Conservation (phyloP, 2,329 filamentous ascomycete genomes). For the Ilyonectria sp. region DNA sequence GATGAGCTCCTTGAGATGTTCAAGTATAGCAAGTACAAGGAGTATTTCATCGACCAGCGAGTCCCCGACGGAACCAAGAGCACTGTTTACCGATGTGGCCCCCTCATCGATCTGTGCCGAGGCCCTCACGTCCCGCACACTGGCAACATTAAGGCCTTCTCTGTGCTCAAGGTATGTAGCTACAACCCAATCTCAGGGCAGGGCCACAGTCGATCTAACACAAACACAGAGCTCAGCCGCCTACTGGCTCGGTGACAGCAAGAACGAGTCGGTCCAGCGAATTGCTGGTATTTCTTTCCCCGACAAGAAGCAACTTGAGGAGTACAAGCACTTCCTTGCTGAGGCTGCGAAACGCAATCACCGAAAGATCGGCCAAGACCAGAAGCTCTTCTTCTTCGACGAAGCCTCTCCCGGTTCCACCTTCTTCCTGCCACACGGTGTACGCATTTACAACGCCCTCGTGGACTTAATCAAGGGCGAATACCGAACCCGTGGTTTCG, state of each 20-base stretch:
- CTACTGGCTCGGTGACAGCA: conserved; percentile 94
- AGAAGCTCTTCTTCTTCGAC: conserved; percentile 98
- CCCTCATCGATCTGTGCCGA: conserved; percentile 94
- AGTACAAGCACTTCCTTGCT: conserved; percentile 95
- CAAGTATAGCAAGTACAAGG: conserved; percentile 97
- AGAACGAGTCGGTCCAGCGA: conserved; percentile 95
- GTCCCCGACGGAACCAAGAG: conserved; percentile 88
- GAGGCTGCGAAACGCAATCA: conserved; percentile 99
- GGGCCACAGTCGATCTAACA: conserved; percentile 31
- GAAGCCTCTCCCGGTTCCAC: conserved; percentile 92
- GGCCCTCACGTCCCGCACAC: conserved; percentile 95
- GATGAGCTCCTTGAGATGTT: conserved; percentile 95
- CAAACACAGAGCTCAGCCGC: conserved; percentile 77
- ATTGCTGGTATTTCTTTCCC: conserved; percentile 97
- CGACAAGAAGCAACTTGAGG: conserved; percentile 94
- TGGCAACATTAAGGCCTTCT: conserved; percentile 93
- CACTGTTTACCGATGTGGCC: conserved; percentile 95
- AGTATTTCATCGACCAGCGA: conserved; percentile 85
- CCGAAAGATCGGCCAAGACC: conserved; percentile 91
- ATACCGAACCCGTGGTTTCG: conserved; percentile 94
- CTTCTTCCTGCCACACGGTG: conserved; percentile 94
- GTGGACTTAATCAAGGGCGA: conserved; percentile 86
- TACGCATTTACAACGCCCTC: conserved; percentile 92
- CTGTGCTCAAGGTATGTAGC: conserved; percentile 81
- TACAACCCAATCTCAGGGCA: background rate